These are phyloP conservation scores for Jatropha podagrica DNA, from an alignment of 441 rosid species.

Conservation along the genomic window DNA sequence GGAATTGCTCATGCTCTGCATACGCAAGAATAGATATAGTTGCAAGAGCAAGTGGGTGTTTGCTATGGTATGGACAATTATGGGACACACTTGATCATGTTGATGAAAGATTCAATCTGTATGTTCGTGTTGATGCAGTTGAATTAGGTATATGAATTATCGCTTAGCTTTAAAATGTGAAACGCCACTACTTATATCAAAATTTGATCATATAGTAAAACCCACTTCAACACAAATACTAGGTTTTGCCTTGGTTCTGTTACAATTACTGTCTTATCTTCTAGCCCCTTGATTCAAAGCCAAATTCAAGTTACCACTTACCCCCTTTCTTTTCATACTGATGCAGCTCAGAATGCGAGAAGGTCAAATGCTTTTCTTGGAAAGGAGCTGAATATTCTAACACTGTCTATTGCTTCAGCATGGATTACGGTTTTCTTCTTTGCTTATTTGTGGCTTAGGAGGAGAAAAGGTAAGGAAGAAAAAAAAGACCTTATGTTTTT, in stretches of 20 bases:
- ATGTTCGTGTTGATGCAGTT: slow-evolving; percentile 27
- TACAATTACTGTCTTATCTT: too few relatives aligned
- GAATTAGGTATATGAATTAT: slow-evolving; percentile 16
- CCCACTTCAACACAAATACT: too few relatives aligned
- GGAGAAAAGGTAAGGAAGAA: neutral
- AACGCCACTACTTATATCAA: neutral
- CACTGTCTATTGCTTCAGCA: neutral
- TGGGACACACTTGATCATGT: neutral
- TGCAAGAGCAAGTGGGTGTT: slow-evolving; percentile 19
- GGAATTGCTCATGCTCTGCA: slow-evolving; percentile 35
- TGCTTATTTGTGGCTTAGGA: neutral
- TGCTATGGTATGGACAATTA: slow-evolving; percentile 29
- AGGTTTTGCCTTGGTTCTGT: too few relatives aligned
- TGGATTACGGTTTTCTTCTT: neutral
- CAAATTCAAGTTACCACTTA: too few relatives aligned
- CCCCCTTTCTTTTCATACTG: too few relatives aligned
- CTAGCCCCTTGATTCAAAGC: too few relatives aligned
- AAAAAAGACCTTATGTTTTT: neutral
- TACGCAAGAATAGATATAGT: neutral
- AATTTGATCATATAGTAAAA: too few relatives aligned
- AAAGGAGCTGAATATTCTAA: neutral
- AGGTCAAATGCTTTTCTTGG: neutral
- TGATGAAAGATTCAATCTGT: neutral
- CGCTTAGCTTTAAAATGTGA: neutral
- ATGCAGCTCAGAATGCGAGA: too few relatives aligned